A percentile compares a stretch with the other conserved stretches of the same genome.
Conservation (phyloP, 305 asterid species). For the Fraxinus xanthoxyloides region DNA sequence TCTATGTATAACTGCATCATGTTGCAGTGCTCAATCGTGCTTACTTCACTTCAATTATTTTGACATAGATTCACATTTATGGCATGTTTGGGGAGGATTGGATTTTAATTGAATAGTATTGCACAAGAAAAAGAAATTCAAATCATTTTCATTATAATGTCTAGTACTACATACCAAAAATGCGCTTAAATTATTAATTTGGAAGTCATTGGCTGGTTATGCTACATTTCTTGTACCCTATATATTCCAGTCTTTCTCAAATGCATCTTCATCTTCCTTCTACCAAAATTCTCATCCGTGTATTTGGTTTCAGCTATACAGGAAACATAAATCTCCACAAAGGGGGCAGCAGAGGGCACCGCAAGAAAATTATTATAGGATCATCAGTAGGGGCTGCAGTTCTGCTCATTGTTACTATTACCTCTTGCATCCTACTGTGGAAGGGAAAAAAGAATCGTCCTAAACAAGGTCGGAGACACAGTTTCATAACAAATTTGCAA, state of each 20-base stretch:
- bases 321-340: constrained; percentile 60
- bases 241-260: background rate
- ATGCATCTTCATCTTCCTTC: background rate
- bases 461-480: constrained; percentile 49
- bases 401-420: constrained; percentile 64
- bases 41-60: background rate
- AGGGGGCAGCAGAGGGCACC: constrained; percentile 43
- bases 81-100: background rate
- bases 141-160: background rate
- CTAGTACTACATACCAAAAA: background rate
- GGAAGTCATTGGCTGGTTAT: background rate
- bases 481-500: constrained; percentile 1
- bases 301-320: constrained; percentile 54
- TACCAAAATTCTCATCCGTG: background rate
- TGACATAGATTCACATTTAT: background rate
- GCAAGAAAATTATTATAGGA: constrained; percentile 68
- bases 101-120: background rate
- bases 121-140: background rate
- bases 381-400: constrained; percentile 67
- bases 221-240: background rate
- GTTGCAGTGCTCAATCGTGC: background rate
- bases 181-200: background rate
- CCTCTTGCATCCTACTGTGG: constrained; percentile 53
- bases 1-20: background rate
- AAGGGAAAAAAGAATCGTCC: constrained; percentile 46